Evolutionary conservation across 2,329 filamentous ascomycete species (phyloP).

Genomic region (Penicillium palitans): DNA sequence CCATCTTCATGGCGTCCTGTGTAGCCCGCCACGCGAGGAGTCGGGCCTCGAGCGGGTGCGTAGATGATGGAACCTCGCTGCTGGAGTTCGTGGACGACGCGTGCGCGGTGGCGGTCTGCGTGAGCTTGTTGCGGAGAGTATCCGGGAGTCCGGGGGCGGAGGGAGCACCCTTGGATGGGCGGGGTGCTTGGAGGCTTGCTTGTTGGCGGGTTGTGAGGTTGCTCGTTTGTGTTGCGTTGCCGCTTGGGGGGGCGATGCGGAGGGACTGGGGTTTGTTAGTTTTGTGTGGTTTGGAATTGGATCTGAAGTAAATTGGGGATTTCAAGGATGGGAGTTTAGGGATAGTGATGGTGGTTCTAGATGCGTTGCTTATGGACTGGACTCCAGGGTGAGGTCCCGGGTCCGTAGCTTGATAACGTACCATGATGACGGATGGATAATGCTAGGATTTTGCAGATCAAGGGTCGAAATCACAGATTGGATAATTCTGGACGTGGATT

Average conservation of each 20-base stretch:
- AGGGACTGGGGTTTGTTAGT: slow-evolving; percentile 64
- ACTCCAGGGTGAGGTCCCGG: slow-evolving; percentile 9
- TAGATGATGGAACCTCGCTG: slow-evolving; percentile 54
- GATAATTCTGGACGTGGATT: background rate
- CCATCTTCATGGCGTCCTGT: slow-evolving; percentile 85
- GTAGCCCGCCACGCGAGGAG: slow-evolving; percentile 88
- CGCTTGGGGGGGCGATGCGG: slow-evolving; percentile 76
- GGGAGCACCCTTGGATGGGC: slow-evolving; percentile 68
- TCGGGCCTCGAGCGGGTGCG: slow-evolving; percentile 89
- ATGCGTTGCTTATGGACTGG: slow-evolving; percentile 12
- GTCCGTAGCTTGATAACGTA: slow-evolving; percentile 29
- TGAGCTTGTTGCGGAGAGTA: slow-evolving; percentile 81
- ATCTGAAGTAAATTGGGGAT: background rate
- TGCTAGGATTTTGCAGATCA: background rate
- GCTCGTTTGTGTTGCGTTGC: slow-evolving; percentile 65
- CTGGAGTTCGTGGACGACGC: slow-evolving; percentile 42
- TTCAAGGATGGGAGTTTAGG: background rate
- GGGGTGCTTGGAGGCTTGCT: slow-evolving; percentile 48
- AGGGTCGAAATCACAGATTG: background rate
- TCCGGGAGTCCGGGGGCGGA: slow-evolving; percentile 93
- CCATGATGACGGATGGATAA: slow-evolving; percentile 30
- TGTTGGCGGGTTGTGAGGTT: slow-evolving; percentile 61
- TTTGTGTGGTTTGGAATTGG: background rate
- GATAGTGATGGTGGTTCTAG: slow-evolving; percentile 2
- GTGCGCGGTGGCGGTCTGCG: slow-evolving; percentile 56